A percentile compares a stretch with the other conserved stretches of the same genome.
These are phyloP conservation scores for Cladosporium sphaerospermum DNA, from an alignment of 2,329 filamentous ascomycete species.

Conservation along the genomic window DNA sequence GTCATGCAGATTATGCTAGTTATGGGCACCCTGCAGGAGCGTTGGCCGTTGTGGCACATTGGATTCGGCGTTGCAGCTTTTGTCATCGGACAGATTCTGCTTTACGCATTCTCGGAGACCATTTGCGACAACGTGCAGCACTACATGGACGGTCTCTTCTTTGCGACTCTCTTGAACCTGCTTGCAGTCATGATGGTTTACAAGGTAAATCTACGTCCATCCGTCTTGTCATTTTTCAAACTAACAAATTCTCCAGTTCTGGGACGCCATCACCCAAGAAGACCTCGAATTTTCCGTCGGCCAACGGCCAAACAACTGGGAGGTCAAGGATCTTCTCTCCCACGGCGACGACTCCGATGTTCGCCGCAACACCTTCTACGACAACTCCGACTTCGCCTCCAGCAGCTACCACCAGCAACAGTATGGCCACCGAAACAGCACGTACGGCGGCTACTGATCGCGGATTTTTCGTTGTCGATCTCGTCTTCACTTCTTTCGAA, in stretches of 20 bases:
- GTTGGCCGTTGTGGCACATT: slow-evolving; percentile 92
- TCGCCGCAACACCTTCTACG: slow-evolving; percentile 66
- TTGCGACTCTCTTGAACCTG: slow-evolving; percentile 88
- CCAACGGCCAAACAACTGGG: slow-evolving; percentile 94
- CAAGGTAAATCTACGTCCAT: slow-evolving; percentile 46
- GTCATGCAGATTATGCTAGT: slow-evolving; percentile 85
- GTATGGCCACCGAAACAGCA: slow-evolving; percentile 10
- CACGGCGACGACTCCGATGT: slow-evolving; percentile 67
- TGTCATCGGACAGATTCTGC: slow-evolving; percentile 80
- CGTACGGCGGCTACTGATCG: slow-evolving; percentile 8
- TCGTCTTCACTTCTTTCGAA: slow-evolving; percentile 7
- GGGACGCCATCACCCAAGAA: slow-evolving; percentile 98
- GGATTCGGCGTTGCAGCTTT: slow-evolving; percentile 87
- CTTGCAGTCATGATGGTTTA: slow-evolving; percentile 99
- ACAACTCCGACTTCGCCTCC: slow-evolving; percentile 58
- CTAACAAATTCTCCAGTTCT: slow-evolving; percentile 50
- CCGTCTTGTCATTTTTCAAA: slow-evolving; percentile 38
- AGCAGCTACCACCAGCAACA: slow-evolving; percentile 34
- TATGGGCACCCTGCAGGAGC: slow-evolving; percentile 81
- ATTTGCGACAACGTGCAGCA: slow-evolving; percentile 83
- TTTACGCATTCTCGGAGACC: slow-evolving; percentile 80
- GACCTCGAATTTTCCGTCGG: slow-evolving; percentile 98
- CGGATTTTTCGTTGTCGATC: slow-evolving; percentile 8
- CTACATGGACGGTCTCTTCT: slow-evolving; percentile 90
- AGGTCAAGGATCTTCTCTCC: slow-evolving; percentile 78